Conservation (phyloP, 352 stramenopile species). For the Phytophthora brassicae region DNA sequence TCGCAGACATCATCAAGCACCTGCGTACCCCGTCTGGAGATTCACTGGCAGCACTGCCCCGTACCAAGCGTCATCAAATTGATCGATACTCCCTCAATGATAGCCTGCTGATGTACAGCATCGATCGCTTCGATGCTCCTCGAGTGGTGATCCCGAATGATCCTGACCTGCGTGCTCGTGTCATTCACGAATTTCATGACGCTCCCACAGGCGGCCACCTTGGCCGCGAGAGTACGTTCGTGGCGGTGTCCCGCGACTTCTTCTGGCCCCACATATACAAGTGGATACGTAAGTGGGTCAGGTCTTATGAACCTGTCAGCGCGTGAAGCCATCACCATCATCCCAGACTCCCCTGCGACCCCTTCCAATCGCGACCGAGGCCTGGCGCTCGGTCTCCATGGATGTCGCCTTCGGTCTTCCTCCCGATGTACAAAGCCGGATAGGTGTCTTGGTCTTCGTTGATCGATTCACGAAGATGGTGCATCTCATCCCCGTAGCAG, state of each 20-base stretch:
- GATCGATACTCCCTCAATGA: background rate
- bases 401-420: background rate
- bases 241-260: slow-evolving; percentile 8
- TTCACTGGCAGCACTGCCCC: background rate
- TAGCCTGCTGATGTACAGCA: background rate
- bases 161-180: background rate
- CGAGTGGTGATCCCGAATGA: background rate
- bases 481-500: slow-evolving; percentile 3
- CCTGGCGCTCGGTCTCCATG: background rate
- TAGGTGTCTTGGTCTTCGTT: slow-evolving; percentile 28
- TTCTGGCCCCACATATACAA: slow-evolving; percentile 33
- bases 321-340: slow-evolving; percentile 14
- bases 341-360: background rate
- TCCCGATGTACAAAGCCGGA: background rate
- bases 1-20: background rate
- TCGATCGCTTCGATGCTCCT: background rate
- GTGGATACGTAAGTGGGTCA: slow-evolving; percentile 24
- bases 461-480: slow-evolving; percentile 35
- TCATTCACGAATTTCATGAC: slow-evolving; percentile 27
- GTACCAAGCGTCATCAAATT: background rate
- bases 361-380: background rate
- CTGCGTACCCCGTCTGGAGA: background rate
- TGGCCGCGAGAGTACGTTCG: slow-evolving; percentile 28
- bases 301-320: slow-evolving; percentile 27
- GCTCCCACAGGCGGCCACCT: slow-evolving; percentile 14